Percentiles rank a stretch among this genome's conserved stretches.
These are phyloP conservation scores for Microascus cirrosus DNA, from an alignment of 2,329 filamentous ascomycete genomes.

Conservation along the genomic window DNA sequence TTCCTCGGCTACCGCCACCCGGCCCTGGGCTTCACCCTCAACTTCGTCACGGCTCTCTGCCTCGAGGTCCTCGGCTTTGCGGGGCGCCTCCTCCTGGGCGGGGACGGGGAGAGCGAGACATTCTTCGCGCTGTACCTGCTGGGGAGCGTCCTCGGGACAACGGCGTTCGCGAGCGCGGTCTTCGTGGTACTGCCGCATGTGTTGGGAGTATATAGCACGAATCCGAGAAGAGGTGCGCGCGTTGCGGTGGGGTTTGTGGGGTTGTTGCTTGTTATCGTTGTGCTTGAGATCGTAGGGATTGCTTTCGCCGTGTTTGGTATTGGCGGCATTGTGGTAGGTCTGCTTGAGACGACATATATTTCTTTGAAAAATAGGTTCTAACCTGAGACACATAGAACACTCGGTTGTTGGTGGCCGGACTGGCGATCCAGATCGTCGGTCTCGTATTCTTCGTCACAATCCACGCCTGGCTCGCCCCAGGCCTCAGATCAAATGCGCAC, in stretches of 20 bases:
- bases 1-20: slow-evolving; percentile 25
- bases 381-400: not conserved
- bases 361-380: not conserved
- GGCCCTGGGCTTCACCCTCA: slow-evolving; percentile 27
- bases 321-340: slow-evolving; percentile 22
- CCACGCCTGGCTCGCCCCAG: slow-evolving; percentile 28
- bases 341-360: not conserved
- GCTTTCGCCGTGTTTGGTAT: slow-evolving; percentile 24
- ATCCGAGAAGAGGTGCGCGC: slow-evolving; percentile 22
- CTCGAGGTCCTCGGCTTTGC: slow-evolving; percentile 34
- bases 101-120: slow-evolving; percentile 17
- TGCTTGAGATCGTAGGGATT: slow-evolving; percentile 27
- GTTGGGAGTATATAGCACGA: slow-evolving; percentile 32
- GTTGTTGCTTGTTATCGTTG: slow-evolving; percentile 20
- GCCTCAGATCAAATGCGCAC: slow-evolving; percentile 21
- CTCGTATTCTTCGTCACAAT: slow-evolving; percentile 25
- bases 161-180: slow-evolving; percentile 29
- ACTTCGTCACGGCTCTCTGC: slow-evolving; percentile 26
- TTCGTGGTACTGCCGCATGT: slow-evolving; percentile 34
- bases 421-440: slow-evolving; percentile 29
- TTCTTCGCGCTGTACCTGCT: slow-evolving; percentile 32
- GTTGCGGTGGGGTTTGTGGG: slow-evolving; percentile 21
- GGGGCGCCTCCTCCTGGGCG: slow-evolving; percentile 30
- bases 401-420: slow-evolving; percentile 28
- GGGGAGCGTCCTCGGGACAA: slow-evolving; percentile 35